Evolutionary conservation across 176 grass and related monocot species (phyloP).

Genomic region (Raddia distichophylla): DNA sequence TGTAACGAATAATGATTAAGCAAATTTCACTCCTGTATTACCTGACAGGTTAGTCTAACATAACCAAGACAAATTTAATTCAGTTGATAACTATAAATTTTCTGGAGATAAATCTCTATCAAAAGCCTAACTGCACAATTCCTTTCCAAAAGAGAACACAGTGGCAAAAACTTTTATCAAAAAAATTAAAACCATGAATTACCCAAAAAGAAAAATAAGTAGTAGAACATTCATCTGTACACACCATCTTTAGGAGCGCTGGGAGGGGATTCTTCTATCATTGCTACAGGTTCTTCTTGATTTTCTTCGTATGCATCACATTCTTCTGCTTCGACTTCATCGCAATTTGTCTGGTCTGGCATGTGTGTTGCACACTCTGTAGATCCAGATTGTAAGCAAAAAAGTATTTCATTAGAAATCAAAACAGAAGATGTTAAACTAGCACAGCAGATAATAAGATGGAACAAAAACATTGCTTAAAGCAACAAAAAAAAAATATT

Average conservation of each 20-base stretch:
- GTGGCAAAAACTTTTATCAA: neutral
- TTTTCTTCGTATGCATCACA: slow-evolving; percentile 75
- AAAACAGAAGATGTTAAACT: neutral
- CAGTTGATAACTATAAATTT: neutral
- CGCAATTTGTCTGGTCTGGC: slow-evolving; percentile 55
- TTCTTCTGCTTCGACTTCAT: slow-evolving; percentile 68
- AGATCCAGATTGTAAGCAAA: slow-evolving; percentile 21
- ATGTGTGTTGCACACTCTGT: slow-evolving; percentile 54
- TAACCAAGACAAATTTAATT: neutral
- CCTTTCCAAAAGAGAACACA: neutral
- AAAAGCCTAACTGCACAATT: slow-evolving; percentile 8
- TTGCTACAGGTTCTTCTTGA: slow-evolving; percentile 75
- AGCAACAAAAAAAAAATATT: neutral
- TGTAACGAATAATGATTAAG: neutral
- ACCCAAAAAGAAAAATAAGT: neutral
- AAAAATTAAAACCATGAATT: neutral
- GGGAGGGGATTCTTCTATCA: slow-evolving; percentile 79
- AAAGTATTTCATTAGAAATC: neutral
- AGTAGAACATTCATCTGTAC: slow-evolving; percentile 20
- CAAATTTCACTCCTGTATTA: slow-evolving; percentile 7
- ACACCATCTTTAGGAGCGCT: slow-evolving; percentile 48
- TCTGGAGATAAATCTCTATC: neutral
- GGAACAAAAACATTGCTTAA: neutral
- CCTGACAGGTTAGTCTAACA: neutral
- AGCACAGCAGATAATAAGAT: slow-evolving; percentile 16